Base-by-base conservation (phyloP, 306 rosid genomes). In the Vigna mungo region DNA sequence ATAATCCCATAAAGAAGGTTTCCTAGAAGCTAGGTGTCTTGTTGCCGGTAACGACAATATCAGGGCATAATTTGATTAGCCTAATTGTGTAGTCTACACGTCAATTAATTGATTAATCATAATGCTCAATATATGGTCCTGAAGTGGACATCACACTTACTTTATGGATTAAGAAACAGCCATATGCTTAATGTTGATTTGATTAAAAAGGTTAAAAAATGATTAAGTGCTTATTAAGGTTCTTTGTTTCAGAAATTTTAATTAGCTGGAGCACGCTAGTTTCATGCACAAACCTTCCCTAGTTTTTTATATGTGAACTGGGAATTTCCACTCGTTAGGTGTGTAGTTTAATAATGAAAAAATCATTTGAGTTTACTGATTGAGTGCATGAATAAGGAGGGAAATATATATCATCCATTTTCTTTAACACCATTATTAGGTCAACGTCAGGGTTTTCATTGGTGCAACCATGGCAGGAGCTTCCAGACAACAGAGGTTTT, bases 21-120 rank as follows among this genome's bases (percentile, higher is more conserved):
- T 86, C 87, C 79, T 80, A 72, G 87, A 86, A 80, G 74, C 64
- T 86, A 71, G 79, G 81, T 70, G 21, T 47, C 79, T 78, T 69
- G 75, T 71, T 60, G 81, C 47, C 68, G 83, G 44, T 67, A 49
- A 86, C 14, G 39, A 73, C 85, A 60, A 80, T 67, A 86, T 36
- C 27, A 23, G 9, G 43, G 78, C 37, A 76, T 60, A 80, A 77
- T 67, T 80, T 83, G 69, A 72, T 76, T 39, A 53, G 51, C 23
- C 12, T 60, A 66, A 63, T 34, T 37, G 72, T 75, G 55, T 43
- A 30, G 39, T 67, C 70, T 61, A 52, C n/a, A 30, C 3, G 5
- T 9, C 32, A 43, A 12, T 41, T 70, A 70, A 75, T 59, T 81
- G 36, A 47, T 54, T 54, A 54, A 54, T 76, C 78, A 67, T 59